phyloP scores from a whole-genome alignment of 2,329 filamentous ascomycete genomes.

The Cladosporium sphaerospermum region DNA sequence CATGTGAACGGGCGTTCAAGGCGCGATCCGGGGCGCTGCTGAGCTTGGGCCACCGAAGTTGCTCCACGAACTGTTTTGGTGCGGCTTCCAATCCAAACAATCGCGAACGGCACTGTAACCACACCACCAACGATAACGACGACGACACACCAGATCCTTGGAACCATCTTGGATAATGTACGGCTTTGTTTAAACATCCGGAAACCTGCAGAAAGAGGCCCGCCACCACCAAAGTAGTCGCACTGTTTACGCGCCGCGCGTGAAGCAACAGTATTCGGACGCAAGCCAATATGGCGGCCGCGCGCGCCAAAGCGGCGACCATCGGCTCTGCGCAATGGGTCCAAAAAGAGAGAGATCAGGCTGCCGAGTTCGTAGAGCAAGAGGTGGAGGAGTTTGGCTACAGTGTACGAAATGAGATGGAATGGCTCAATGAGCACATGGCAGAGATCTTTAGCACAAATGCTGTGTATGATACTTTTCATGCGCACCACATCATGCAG shows the following conservation, averaged over 20 bases:
- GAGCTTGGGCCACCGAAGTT: no score
- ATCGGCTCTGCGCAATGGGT: conserved; percentile 60
- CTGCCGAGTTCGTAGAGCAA: conserved; percentile 65
- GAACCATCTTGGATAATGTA: conserved; percentile 2
- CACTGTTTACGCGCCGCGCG: conserved; percentile 5
- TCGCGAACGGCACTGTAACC: neutral
- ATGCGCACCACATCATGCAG: conserved; percentile 5
- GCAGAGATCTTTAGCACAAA: conserved; percentile 82
- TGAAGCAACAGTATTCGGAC: conserved; percentile 13
- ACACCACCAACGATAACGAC: conserved; percentile 3
- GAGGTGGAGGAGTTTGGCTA: conserved; percentile 92
- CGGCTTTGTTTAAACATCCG: neutral
- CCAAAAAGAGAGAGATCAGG: conserved; percentile 72
- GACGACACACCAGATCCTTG: neutral
- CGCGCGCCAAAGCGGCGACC: conserved; percentile 22
- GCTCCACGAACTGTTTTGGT: conserved; percentile 5
- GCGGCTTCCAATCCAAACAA: conserved; percentile 8
- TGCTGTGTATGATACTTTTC: conserved; percentile 61
- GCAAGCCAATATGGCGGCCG: conserved; percentile 20
- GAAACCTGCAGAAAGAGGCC: neutral
- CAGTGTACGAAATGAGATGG: conserved; percentile 85
- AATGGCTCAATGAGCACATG: conserved; percentile 99
- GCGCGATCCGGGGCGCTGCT: no score
- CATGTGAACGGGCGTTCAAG: no score
- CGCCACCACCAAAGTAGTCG: neutral